Evolutionary conservation across 73 alveolate genomes (phyloP), one percentile per base, ranked within the genome.

Genomic region (Loxodes magnus): DNA sequence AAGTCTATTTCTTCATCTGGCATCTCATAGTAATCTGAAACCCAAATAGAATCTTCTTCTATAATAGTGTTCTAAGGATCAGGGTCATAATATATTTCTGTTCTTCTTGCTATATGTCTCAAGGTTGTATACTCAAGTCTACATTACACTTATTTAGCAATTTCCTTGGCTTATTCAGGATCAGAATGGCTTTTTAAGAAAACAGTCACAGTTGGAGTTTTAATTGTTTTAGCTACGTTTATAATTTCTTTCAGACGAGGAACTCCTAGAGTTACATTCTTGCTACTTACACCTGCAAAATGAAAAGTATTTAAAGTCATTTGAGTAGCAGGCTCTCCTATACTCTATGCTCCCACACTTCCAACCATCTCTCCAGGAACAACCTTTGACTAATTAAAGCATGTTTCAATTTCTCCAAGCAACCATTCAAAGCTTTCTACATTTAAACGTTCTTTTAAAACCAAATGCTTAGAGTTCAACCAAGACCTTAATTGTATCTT

Each of bases 251-350:
- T 88, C 64, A 93, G 56, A 43, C 99, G 74, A 5, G 99, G 99
- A 5, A 93, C 99, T 35, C 99, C 99, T 55, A 93, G 72, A 28
- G 99, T 93, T 51, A 93, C 99, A 68, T 93, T 93, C 68, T 88
- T 86, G 22, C 97, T 78, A 26, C 96, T 82, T n/a, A 93, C 97
- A 17, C 99, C 99, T 37, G 99, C 99, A 68, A 87, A 85, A 73
- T 93, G 99, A 88, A 93, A 93, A 38, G 99, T 93, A 66, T 93
- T 93, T 44, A 93, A 67, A 15, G 99, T 93, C 99, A 93, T 93
- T 64, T 93, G 95, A 20, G 99, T 93, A 0, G 99, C 97, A 5
- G 99, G 99, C 77, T 93, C 99, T 12, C 97, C 99, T 12, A 93
- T 70, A 36, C 88, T 57, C 62, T 93, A 95, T 2, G 99, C 99